Percentiles rank a stretch among this genome's conserved stretches.
Conservation (phyloP, 73 alveolate genomes). For the Tetrahymena borealis region DNA sequence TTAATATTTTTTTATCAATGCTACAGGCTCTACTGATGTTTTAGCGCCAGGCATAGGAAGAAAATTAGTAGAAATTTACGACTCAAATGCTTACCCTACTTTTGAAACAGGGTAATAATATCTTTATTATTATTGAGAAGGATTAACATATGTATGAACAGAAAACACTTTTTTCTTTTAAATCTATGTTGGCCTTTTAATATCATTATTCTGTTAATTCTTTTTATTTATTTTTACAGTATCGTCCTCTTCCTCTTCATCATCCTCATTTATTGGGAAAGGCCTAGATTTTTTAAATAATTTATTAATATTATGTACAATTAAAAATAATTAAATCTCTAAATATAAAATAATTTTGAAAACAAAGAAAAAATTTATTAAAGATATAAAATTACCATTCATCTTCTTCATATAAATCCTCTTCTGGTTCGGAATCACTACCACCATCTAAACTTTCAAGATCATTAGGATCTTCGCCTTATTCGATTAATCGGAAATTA, state of each 20-base stretch:
- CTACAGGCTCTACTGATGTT: background rate
- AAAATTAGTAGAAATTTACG: background rate
- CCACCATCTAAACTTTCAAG: background rate
- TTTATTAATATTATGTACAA: background rate
- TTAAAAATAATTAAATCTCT: no score
- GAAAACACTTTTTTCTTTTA: background rate
- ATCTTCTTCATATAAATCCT: background rate
- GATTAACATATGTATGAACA: background rate
- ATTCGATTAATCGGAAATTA: background rate
- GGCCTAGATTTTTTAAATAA: background rate
- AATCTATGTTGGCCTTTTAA: background rate
- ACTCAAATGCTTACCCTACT: background rate
- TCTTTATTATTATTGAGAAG: background rate
- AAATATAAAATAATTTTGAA: no score
- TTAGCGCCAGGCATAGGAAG: background rate
- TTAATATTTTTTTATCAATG: background rate
- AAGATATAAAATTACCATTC: background rate
- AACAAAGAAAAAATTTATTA: background rate
- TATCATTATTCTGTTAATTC: background rate
- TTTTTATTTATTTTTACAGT: background rate
- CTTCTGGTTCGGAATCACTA: background rate
- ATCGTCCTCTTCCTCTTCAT: background rate
- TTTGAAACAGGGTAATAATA: background rate
- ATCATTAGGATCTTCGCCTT: background rate
- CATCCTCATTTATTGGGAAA: background rate